Base-by-base conservation (phyloP, 495 filamentous ascomycete genomes). In the Annulohypoxylon maeteangense region DNA sequence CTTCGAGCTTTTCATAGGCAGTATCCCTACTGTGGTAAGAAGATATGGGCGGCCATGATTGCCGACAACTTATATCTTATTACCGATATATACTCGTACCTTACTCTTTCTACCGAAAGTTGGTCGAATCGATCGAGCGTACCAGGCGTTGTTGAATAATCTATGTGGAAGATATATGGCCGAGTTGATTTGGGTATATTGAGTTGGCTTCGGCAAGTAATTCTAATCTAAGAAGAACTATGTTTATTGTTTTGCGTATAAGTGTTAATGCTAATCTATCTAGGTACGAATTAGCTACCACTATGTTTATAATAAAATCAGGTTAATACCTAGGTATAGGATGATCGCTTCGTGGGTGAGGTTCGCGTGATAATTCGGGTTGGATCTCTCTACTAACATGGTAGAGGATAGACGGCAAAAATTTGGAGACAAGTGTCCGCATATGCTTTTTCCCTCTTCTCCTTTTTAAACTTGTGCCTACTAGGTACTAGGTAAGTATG, bases 1-100 rank as follows among this genome's bases (percentile, higher is more conserved):
- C 65, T 73, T 38, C 11, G 5, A 0, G 34, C 7, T 5, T 73
- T 73, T 5, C 31, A 32, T 10, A 42, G 16, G 23, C 56, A 64
- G 10, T 66, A 32, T 14, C 70, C 70, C 2, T 73, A 69, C 34
- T 56, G 54, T 14, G 50, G 65, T 0, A 25, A 22, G 0, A 68
- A 73, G 12, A 68, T 73, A 10, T 73, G 61, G 65, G 70, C 65
- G 1, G 70, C 65, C 0, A 61, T 73, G 40, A n/a, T 66, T 7
- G 65, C 65, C 1, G 70, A 73, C 44, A 61, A 66, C 6, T 23
- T 69, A 4, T 66, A 68, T 38, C 54, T 73, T 1, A 11, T 73
- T 4, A 62, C 70, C 0, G 70, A 73, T 45, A 29, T 55, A 10
- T 73, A 65, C 36, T 68, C 70, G 1, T 73, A 65, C 55, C 0